Evolutionary conservation across 441 rosid species (phyloP).

Genomic region (Jatropha multifida): DNA sequence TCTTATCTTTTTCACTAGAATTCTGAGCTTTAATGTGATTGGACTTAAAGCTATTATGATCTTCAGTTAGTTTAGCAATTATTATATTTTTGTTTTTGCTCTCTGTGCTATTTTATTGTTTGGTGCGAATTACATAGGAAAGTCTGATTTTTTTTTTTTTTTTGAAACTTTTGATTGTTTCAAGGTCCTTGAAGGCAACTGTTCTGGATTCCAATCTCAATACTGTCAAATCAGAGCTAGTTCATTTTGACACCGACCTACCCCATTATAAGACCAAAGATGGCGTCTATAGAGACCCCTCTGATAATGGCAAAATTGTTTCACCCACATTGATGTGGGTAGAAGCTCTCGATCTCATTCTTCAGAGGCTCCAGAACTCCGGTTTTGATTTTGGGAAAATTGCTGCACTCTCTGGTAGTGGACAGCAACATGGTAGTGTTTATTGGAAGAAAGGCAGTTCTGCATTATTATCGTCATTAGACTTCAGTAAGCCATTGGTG

Average conservation of each 20-base stretch:
- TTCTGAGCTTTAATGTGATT: neutral
- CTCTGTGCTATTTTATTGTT: neutral
- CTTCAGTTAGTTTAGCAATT: neutral
- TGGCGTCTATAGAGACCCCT: constrained; percentile 73
- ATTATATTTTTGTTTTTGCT: neutral
- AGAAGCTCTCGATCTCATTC: constrained; percentile 83
- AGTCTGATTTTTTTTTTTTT: neutral
- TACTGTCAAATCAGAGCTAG: constrained; percentile 52
- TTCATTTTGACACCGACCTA: constrained; percentile 80
- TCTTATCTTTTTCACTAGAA: neutral
- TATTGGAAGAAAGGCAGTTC: constrained; percentile 83
- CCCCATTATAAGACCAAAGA: constrained; percentile 78
- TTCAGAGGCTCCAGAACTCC: constrained; percentile 50
- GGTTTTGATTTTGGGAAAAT: constrained; percentile 65
- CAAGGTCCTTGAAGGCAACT: constrained; percentile 92
- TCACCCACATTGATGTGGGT: constrained; percentile 96
- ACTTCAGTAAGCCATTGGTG: constrained; percentile 48
- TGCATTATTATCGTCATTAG: constrained; percentile 48
- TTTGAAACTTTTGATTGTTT: constrained; percentile 9
- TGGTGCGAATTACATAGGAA: neutral
- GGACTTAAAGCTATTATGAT: neutral
- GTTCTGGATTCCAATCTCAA: constrained; percentile 71
- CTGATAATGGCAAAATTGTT: constrained; percentile 66
- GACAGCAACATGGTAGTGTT: constrained; percentile 95
- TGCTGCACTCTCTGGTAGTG: constrained; percentile 81